Evolutionary conservation across 352 stramenopile species (phyloP).

Genomic region (Peronospora belbahrii): DNA sequence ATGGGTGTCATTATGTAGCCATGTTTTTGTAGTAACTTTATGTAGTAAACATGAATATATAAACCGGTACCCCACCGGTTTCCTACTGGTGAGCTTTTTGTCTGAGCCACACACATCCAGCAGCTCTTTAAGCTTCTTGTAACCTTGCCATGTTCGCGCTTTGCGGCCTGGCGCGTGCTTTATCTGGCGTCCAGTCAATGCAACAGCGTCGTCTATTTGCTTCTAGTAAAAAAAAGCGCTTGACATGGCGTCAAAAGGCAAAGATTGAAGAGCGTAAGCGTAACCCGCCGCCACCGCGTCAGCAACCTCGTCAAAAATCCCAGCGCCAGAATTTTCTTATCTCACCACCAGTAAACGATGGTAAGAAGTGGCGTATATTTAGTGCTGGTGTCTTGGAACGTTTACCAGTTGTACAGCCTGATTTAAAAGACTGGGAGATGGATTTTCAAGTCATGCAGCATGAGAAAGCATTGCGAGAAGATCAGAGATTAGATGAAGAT

Average conservation of each 20-base stretch:
- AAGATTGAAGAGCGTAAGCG: conserved; percentile 42
- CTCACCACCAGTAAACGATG: conserved; percentile 44
- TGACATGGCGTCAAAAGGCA: conserved; percentile 69
- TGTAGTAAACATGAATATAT: background rate
- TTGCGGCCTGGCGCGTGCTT: conserved; percentile 26
- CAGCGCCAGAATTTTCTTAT: conserved; percentile 54
- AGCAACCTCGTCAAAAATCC: conserved; percentile 41
- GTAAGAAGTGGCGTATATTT: conserved; percentile 75
- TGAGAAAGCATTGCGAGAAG: conserved; percentile 65
- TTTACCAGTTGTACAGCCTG: conserved; percentile 64
- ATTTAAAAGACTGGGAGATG: conserved; percentile 64
- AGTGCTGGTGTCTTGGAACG: conserved; percentile 70
- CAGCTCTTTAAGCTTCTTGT: too few species aligned
- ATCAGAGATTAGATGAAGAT: conserved; percentile 70
- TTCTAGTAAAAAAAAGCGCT: conserved; percentile 32
- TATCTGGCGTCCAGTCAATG: conserved; percentile 1
- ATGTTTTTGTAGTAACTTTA: conserved; percentile 6
- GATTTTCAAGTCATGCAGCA: conserved; percentile 71
- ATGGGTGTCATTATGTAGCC: conserved; percentile 7
- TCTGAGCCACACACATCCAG: conserved; percentile 22
- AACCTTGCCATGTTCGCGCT: conserved; percentile 59
- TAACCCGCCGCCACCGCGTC: conserved; percentile 33
- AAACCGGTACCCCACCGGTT: background rate
- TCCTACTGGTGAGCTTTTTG: background rate
- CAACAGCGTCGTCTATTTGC: conserved; percentile 43